phyloP scores from a whole-genome alignment of 2,329 filamentous ascomycete genomes.

The Ceratocystis smalleyi region DNA sequence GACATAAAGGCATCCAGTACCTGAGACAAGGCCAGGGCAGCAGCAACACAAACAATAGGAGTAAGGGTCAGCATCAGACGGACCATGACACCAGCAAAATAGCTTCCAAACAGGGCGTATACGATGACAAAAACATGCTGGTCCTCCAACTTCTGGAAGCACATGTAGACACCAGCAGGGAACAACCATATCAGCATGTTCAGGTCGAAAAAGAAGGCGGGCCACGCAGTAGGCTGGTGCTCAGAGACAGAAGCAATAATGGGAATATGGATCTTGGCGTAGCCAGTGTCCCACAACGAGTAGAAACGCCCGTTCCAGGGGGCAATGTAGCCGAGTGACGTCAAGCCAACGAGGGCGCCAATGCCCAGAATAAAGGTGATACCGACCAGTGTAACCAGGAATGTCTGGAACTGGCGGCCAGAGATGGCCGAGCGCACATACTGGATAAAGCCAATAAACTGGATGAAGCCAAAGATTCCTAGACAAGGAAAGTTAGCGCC shows the following conservation, averaged over 20 bases:
- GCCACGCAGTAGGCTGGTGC: conserved; percentile 97
- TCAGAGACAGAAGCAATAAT: conserved; percentile 99
- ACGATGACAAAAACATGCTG: conserved; percentile 98
- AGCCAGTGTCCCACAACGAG: conserved; percentile 95
- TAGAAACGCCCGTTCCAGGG: conserved; percentile 98
- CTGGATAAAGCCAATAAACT: conserved; percentile 82
- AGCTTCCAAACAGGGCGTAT: conserved; percentile 90
- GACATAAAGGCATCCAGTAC: conserved; percentile 78
- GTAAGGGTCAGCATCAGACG: conserved; percentile 96
- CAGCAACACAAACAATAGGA: conserved; percentile 86
- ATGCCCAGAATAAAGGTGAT: conserved; percentile 59
- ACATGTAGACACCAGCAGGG: conserved; percentile 94
- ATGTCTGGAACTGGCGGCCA: conserved; percentile 83
- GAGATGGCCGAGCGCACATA: conserved; percentile 79
- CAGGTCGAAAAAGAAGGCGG: conserved; percentile 96
- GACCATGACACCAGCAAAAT: conserved; percentile 99
- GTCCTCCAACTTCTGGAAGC: conserved; percentile 83
- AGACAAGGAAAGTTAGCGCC: not conserved
- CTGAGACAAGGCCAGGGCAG: conserved; percentile 73
- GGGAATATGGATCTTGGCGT: conserved; percentile 97
- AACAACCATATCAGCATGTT: conserved; percentile 99
- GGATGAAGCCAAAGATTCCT: conserved; percentile 92
- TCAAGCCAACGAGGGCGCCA: conserved; percentile 66
- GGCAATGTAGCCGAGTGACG: conserved; percentile 78
- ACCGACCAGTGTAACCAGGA: conserved; percentile 63